Conservation (phyloP, 2,329 filamentous ascomycete genomes). For the Ustulina deusta region DNA sequence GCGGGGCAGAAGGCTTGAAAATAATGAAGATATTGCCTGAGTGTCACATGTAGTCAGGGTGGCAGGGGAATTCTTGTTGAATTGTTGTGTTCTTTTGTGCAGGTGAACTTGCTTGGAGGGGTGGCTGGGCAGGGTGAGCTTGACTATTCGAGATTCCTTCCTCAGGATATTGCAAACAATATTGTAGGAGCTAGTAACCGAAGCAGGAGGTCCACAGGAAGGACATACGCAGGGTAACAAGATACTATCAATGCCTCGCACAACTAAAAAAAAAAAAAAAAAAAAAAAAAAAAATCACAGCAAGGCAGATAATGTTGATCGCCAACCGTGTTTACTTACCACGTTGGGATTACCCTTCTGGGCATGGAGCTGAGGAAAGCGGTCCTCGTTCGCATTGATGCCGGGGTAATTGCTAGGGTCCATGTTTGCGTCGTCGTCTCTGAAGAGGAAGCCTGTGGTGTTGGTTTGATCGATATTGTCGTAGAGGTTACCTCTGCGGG, state of each 20-base stretch:
- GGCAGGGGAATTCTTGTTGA: not conserved
- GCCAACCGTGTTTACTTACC: constrained; percentile 55
- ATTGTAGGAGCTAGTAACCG: not conserved
- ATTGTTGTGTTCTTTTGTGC: constrained; percentile 15
- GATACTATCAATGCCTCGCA: not conserved
- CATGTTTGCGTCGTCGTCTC: constrained; percentile 75
- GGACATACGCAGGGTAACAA: not conserved
- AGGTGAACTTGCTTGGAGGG: constrained; percentile 16
- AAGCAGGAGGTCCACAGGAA: constrained; percentile 1
- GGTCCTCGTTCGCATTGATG: constrained; percentile 81
- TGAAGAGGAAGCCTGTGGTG: constrained; percentile 86
- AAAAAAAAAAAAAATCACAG: not conserved
- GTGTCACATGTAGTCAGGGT: not conserved
- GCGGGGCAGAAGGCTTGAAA: constrained; percentile 23
- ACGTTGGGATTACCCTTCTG: constrained; percentile 62
- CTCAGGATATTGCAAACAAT: not conserved
- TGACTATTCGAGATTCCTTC: not conserved
- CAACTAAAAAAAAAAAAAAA: not conserved
- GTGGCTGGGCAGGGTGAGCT: not conserved
- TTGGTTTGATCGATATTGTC: constrained; percentile 84
- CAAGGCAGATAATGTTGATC: not conserved
- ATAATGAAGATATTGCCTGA: not conserved
- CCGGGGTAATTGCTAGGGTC: constrained; percentile 77
- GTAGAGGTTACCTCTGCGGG: constrained; percentile 75
- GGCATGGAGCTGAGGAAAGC: constrained; percentile 85